phyloP scores from a whole-genome alignment of 140 eudicot species.

The Flaveria floridana region DNA sequence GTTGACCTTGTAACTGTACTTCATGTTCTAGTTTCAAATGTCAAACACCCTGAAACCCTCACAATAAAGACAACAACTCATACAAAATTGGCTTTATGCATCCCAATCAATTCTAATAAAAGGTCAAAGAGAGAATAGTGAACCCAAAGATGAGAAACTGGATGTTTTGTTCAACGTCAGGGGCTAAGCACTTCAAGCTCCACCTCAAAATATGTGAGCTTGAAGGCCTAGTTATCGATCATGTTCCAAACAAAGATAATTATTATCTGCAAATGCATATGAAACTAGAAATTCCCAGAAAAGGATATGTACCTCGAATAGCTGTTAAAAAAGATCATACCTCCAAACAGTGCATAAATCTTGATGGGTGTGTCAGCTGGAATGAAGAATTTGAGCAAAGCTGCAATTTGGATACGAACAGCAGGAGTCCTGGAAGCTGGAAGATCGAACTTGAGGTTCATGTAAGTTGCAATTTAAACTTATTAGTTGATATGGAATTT shows the following conservation, averaged over 20 bases:
- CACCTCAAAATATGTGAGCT: conserved; percentile 45
- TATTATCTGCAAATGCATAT: conserved; percentile 41
- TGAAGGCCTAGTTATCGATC: conserved; percentile 38
- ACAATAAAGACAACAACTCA: conserved; percentile 19
- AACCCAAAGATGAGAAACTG: conserved; percentile 45
- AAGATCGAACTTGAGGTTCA: conserved; percentile 43
- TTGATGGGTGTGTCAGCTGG: conserved; percentile 48
- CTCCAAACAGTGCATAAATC: conserved; percentile 35
- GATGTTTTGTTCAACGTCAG: conserved; percentile 38
- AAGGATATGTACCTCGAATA: conserved; percentile 35
- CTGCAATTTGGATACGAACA: conserved; percentile 39
- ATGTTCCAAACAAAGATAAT: conserved; percentile 36
- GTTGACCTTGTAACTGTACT: conserved; percentile 45
- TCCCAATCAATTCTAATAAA: conserved; percentile 21
- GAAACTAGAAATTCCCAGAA: conserved; percentile 38
- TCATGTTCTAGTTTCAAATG: conserved; percentile 30
- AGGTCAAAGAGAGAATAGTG: conserved; percentile 10
- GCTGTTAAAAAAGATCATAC: conserved; percentile 36
- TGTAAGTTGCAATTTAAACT: conserved; percentile 37
- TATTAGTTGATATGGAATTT: not conserved
- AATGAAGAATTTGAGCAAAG: conserved; percentile 50
- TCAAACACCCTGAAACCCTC: conserved; percentile 40
- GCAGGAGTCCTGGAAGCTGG: conserved; percentile 36
- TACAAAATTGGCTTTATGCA: conserved; percentile 17
- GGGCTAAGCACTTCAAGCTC: conserved; percentile 42